phyloP scores from a whole-genome alignment of 495 filamentous ascomycete species.

The Daldinia caldariorum region DNA sequence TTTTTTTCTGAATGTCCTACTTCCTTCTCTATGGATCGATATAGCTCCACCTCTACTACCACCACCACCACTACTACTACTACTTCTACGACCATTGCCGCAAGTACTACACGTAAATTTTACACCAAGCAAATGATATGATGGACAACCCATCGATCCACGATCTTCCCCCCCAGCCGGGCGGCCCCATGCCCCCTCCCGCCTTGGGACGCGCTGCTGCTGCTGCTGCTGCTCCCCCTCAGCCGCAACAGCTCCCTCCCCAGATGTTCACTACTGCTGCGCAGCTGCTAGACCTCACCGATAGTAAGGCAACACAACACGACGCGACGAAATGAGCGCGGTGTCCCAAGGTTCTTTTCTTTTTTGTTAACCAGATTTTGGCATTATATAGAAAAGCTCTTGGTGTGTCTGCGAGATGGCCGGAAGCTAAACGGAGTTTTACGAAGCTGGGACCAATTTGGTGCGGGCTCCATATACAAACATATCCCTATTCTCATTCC shows the following conservation, averaged over 20 bases:
- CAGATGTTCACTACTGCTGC: conserved; percentile 99
- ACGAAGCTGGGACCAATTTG: conserved; percentile 97
- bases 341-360: conserved; percentile 10
- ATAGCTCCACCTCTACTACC: neutral
- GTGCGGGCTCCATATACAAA: conserved; percentile 59
- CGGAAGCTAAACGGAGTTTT: conserved; percentile 92
- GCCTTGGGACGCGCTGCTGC: conserved; percentile 46
- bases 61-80: neutral
- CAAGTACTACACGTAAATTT: conserved; percentile 7
- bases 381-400: conserved; percentile 79
- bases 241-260: conserved; percentile 69
- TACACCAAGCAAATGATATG: conserved; percentile 45
- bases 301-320: conserved; percentile 71
- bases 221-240: conserved; percentile 72
- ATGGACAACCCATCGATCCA: conserved; percentile 62
- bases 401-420: conserved; percentile 89
- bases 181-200: conserved; percentile 33
- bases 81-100: neutral
- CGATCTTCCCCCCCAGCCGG: conserved; percentile 53
- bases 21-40: conserved; percentile 38
- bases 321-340: conserved; percentile 14
- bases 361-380: conserved; percentile 11
- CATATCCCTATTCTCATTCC: too few species aligned
- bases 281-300: conserved; percentile 92
- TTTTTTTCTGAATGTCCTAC: neutral